Conservation (phyloP, 106 monocot species). For the Cymbidium sinense region DNA sequence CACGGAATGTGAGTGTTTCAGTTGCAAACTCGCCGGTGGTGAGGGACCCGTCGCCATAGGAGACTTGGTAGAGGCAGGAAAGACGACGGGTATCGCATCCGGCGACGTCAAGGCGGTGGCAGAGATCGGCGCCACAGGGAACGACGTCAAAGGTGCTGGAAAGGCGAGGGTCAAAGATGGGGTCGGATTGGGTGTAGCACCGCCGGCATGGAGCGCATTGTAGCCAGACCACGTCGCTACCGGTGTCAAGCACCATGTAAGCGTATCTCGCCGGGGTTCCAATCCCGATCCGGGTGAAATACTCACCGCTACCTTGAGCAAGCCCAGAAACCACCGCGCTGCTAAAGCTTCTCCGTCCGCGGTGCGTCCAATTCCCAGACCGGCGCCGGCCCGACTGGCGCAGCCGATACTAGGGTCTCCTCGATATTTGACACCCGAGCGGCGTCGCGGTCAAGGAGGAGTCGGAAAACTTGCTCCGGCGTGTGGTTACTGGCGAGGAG, state of each 20-base stretch:
- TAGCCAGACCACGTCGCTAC: slow-evolving; percentile 75
- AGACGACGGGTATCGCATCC: slow-evolving; percentile 32
- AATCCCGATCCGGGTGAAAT: slow-evolving; percentile 61
- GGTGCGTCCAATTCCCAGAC: slow-evolving; percentile 5
- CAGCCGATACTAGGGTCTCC: neutral
- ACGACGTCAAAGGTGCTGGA: slow-evolving; percentile 44
- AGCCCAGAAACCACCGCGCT: slow-evolving; percentile 51
- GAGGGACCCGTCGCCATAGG: slow-evolving; percentile 66
- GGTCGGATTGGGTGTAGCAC: slow-evolving; percentile 64
- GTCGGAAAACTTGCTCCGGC: slow-evolving; percentile 17
- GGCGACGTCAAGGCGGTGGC: slow-evolving; percentile 39
- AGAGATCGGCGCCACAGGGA: slow-evolving; percentile 36
- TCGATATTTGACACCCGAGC: slow-evolving; percentile 17
- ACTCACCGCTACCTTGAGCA: slow-evolving; percentile 72
- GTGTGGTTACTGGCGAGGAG: slow-evolving; percentile 18
- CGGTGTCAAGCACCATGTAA: slow-evolving; percentile 72
- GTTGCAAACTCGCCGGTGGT: slow-evolving; percentile 60
- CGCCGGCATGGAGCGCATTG: slow-evolving; percentile 70
- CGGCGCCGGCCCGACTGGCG: neutral
- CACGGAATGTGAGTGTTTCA: slow-evolving; percentile 53
- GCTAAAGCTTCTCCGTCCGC: slow-evolving; percentile 19
- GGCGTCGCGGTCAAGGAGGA: slow-evolving; percentile 31
- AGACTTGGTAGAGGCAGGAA: slow-evolving; percentile 57
- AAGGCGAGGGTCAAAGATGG: slow-evolving; percentile 48
- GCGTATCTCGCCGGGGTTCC: slow-evolving; percentile 40